Evolutionary conservation across 2,329 filamentous ascomycete genomes (phyloP).

Genomic region (Zymoseptoria crescenta): DNA sequence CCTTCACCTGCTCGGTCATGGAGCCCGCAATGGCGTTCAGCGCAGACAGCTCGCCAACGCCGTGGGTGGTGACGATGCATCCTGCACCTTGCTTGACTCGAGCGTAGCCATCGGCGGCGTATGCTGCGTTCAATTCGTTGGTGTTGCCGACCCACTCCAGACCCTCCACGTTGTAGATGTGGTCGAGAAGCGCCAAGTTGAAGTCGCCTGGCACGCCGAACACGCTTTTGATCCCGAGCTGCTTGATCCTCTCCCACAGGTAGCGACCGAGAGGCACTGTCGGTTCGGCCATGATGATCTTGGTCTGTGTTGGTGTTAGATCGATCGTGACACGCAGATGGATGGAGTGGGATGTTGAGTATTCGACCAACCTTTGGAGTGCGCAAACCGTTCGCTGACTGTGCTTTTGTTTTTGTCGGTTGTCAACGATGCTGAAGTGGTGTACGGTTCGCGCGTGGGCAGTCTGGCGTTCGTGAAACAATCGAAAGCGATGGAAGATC

Average conservation of each 20-base stretch:
- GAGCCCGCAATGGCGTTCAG: conserved; percentile 40
- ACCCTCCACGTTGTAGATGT: conserved; percentile 34
- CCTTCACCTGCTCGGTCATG: conserved; percentile 37
- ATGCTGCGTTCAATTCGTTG: conserved; percentile 53
- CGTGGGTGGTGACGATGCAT: conserved; percentile 51
- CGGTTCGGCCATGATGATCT: not conserved
- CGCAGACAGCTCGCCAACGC: conserved; percentile 47
- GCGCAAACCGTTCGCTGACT: not conserved
- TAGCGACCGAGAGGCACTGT: conserved; percentile 37
- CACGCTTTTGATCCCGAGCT: conserved; percentile 35
- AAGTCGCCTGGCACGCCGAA: conserved; percentile 41
- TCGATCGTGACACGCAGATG: not conserved
- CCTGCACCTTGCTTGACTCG: conserved; percentile 45
- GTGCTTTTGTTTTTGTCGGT: too few species aligned
- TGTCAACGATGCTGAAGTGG: too few species aligned
- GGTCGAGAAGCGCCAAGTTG: conserved; percentile 40
- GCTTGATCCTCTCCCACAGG: conserved; percentile 36
- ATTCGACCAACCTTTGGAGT: not conserved
- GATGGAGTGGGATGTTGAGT: not conserved
- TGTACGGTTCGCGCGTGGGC: too few species aligned
- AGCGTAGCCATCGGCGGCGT: conserved; percentile 52
- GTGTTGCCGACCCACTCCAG: conserved; percentile 45
- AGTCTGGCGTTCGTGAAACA: too few species aligned
- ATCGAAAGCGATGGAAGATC: too few species aligned
- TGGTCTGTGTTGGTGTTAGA: not conserved